phyloP scores from a whole-genome alignment of 257 asterid genomes.

The Primulina huaijiensis region DNA sequence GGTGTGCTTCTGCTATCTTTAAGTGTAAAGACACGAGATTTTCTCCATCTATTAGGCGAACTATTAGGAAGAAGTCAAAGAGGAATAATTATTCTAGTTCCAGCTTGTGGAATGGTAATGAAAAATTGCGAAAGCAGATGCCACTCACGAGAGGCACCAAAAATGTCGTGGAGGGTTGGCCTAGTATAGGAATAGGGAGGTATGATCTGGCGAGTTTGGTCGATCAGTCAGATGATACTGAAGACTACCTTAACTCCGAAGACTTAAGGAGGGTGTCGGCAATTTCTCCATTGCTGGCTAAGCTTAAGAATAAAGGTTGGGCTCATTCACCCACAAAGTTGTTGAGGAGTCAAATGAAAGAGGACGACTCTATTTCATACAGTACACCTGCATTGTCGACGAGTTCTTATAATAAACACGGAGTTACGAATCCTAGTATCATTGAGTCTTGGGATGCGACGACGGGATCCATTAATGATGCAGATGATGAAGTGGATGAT shows the following conservation, averaged over 20 bases:
- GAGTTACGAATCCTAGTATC: slow-evolving; percentile 57
- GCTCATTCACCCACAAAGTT: slow-evolving; percentile 47
- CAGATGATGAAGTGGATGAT: slow-evolving; percentile 80
- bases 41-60: slow-evolving; percentile 58
- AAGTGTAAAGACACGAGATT: slow-evolving; percentile 59
- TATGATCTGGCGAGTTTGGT: slow-evolving; percentile 61
- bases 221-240: slow-evolving; percentile 77
- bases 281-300: slow-evolving; percentile 70
- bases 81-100: slow-evolving; percentile 38
- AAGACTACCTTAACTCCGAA: slow-evolving; percentile 65
- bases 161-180: slow-evolving; percentile 36
- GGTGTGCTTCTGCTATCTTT: slow-evolving; percentile 47
- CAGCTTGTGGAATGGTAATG: slow-evolving; percentile 42
- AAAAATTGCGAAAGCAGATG: slow-evolving; percentile 48
- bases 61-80: slow-evolving; percentile 46
- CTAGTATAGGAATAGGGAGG: slow-evolving; percentile 43
- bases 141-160: slow-evolving; percentile 39
- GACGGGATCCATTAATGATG: slow-evolving; percentile 53
- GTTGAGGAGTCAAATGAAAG: slow-evolving; percentile 45
- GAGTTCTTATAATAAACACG: slow-evolving; percentile 64
- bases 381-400: slow-evolving; percentile 80
- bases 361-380: slow-evolving; percentile 64
- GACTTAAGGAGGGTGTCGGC: slow-evolving; percentile 61
- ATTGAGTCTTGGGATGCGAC: slow-evolving; percentile 92
- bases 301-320: slow-evolving; percentile 61